phyloP scores from a whole-genome alignment of 495 filamentous ascomycete genomes.

The Rostrohypoxylon terebratum region DNA sequence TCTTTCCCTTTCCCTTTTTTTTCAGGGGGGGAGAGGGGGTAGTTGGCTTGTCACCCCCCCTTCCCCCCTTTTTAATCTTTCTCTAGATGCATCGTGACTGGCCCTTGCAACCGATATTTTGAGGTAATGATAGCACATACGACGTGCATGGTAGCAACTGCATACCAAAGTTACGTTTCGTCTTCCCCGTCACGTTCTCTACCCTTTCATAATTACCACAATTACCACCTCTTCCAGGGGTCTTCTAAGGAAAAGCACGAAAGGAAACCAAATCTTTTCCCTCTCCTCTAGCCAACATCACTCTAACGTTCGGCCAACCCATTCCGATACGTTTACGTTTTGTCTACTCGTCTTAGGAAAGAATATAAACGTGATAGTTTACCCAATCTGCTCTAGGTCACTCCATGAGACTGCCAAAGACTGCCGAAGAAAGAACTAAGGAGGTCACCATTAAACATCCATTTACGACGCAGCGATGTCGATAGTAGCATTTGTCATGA shows the following conservation, averaged over 20 bases:
- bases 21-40: too few species aligned
- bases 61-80: background rate
- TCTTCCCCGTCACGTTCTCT: background rate
- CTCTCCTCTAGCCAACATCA: background rate
- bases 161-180: background rate
- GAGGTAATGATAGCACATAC: background rate
- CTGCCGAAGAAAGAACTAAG: background rate
- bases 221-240: too few species aligned
- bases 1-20: too few species aligned
- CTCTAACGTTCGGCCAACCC: background rate
- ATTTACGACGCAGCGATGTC: slow-evolving; percentile 14
- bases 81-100: background rate
- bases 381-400: background rate
- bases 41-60: too few species aligned
- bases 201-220: too few species aligned
- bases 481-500: background rate
- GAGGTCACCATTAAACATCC: background rate
- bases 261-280: background rate
- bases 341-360: background rate
- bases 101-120: background rate
- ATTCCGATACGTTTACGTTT: slow-evolving; percentile 2
- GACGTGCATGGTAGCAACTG: background rate
- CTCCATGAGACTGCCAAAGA: background rate
- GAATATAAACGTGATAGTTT: background rate
- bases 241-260: background rate